A percentile compares a stretch with the other conserved stretches of the same genome.
Conservation (phyloP, 108 stramenopile species). For the Skeletonema grethae region DNA sequence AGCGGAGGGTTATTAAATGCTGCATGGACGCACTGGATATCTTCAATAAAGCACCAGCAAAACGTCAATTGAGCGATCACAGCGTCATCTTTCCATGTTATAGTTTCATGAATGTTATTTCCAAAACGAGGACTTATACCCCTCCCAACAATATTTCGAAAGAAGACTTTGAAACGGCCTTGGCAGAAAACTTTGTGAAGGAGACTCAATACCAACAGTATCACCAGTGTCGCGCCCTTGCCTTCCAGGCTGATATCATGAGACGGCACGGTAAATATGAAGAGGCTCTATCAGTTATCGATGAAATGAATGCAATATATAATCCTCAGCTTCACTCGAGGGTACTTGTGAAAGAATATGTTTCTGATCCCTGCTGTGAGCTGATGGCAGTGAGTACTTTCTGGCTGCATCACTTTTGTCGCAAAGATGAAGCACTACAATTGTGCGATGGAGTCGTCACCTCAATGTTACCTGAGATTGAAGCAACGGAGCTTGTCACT, state of each 20-base stretch:
- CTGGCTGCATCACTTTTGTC: not conserved
- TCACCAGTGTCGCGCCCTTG: too few species aligned
- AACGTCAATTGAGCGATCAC: not conserved
- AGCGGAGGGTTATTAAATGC: not conserved
- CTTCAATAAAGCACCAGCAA: slow-evolving; percentile 5
- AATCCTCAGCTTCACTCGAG: not conserved
- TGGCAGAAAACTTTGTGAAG: not conserved
- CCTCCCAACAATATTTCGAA: not conserved
- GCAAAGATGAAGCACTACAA: not conserved
- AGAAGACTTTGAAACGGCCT: not conserved
- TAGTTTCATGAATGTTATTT: not conserved
- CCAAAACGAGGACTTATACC: not conserved
- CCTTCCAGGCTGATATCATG: too few species aligned
- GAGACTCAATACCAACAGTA: too few species aligned
- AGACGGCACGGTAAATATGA: too few species aligned
- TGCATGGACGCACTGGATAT: not conserved
- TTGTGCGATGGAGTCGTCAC: not conserved
- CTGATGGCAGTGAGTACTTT: not conserved
- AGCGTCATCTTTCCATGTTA: not conserved
- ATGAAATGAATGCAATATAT: not conserved
- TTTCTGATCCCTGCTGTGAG: not conserved
- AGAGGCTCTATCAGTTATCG: not conserved
- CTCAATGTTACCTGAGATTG: slow-evolving; percentile 5
- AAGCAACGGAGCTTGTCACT: not conserved
- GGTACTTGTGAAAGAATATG: not conserved